A percentile compares a stretch with the other conserved stretches of the same genome.
Evolutionary conservation across 345 rosid genomes (phyloP).

Genomic region (Viola odorata): DNA sequence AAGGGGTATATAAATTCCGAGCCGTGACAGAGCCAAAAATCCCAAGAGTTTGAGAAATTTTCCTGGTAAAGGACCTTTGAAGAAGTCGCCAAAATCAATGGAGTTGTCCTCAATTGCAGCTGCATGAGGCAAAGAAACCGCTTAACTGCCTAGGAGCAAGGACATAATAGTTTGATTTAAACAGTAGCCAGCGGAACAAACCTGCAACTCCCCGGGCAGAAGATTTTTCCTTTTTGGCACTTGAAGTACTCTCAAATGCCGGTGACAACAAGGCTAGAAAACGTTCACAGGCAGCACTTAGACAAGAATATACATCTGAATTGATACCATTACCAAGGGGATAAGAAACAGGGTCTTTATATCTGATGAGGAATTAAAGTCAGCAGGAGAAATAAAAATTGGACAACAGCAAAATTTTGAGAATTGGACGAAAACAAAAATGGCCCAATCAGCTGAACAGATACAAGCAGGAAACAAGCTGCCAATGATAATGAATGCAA

Average conservation of each 20-base stretch:
- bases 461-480: too few species aligned
- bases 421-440: not conserved
- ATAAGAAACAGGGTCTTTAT: conserved; percentile 55
- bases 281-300: conserved; percentile 51
- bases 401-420: not conserved
- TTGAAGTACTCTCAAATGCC: conserved; percentile 49
- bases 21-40: conserved; percentile 75
- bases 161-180: conserved; percentile 6
- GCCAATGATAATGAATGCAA: too few species aligned
- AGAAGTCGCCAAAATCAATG: conserved; percentile 95
- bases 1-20: conserved; percentile 90
- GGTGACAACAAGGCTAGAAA: conserved; percentile 50
- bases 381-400: conserved; percentile 4
- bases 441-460: too few species aligned
- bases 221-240: conserved; percentile 55
- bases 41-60: conserved; percentile 90
- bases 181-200: conserved; percentile 20
- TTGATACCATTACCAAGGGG: conserved; percentile 81
- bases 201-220: conserved; percentile 87
- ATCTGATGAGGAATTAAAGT: conserved; percentile 43
- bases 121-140: conserved; percentile 33
- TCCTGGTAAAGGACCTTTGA: conserved; percentile 88
- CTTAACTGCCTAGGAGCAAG: conserved; percentile 17
- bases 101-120: conserved; percentile 99
- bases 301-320: conserved; percentile 40